phyloP scores from a whole-genome alignment of 169 alveolate genomes.

The Cryptosporidium sp. region DNA sequence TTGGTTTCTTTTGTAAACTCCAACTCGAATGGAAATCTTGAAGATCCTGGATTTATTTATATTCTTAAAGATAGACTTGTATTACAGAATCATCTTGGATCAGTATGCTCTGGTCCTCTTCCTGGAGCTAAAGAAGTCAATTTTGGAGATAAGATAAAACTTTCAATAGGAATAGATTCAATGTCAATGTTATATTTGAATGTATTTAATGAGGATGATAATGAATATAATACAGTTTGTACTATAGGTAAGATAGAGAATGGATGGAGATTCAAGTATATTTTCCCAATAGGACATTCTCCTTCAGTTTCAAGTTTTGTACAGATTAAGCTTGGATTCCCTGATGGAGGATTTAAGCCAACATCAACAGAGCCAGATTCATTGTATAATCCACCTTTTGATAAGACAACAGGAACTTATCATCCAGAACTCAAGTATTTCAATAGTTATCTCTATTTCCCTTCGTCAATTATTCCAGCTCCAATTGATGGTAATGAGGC shows the following conservation, averaged over 20 bases:
- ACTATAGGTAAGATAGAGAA: not conserved
- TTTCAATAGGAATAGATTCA: slow-evolving; percentile 18
- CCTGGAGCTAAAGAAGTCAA: not conserved
- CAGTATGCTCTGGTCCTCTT: slow-evolving; percentile 24
- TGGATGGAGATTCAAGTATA: slow-evolving; percentile 19
- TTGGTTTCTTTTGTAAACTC: not conserved
- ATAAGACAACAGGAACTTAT: not conserved
- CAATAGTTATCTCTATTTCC: slow-evolving; percentile 9
- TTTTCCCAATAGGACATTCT: slow-evolving; percentile 7
- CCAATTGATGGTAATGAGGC: slow-evolving; percentile 4
- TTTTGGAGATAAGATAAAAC: not conserved
- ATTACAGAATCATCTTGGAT: not conserved
- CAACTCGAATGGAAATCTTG: not conserved
- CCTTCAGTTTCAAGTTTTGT: not conserved
- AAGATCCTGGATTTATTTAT: not conserved
- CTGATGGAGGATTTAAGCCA: slow-evolving; percentile 25
- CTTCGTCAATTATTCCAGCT: slow-evolving; percentile 17
- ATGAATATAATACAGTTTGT: slow-evolving; percentile 10
- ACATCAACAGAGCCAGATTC: not conserved
- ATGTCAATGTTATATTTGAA: not conserved
- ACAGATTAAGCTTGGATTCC: not conserved
- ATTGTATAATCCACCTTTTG: not conserved
- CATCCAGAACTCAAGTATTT: slow-evolving; percentile 20
- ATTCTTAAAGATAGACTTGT: slow-evolving; percentile 1
- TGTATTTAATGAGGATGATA: not conserved